Base-by-base conservation (phyloP, 2,329 filamentous ascomycete species). In the Penicillium sp. region DNA sequence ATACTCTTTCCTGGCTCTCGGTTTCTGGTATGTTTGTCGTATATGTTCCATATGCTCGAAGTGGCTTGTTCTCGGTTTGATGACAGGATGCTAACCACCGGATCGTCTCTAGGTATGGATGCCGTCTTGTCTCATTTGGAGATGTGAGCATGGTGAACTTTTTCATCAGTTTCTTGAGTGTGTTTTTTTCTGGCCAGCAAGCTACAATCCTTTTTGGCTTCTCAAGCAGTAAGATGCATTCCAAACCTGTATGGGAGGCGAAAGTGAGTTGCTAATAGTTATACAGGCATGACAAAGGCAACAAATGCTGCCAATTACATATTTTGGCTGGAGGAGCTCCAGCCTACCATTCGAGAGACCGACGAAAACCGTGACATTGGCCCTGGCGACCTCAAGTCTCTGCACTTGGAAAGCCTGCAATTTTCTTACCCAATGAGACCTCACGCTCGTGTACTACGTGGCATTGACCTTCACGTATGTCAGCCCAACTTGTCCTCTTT, bases 21-120 rank as follows among this genome's bases (percentile, higher is more conserved):
- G 63, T 1, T 66, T 67, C 49, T 61, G 58, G 58, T 60, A 42
- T 19, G 43, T 31, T 19, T 35, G 3, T 19, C 10, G 21, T 22
- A 21, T 44, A 45, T 17, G 33, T 57, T 22, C 53, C 21, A 13
- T 9, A 3, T 54, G 8, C 35, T 34, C n/a, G 4, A n/a, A n/a
- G 7, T n/a, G 1, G 13, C n/a, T 9, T 35, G 3, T 26, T 17
- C 22, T 40, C 8, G 9, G n/a, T 10, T 6, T 26, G 2, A 3
- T 26, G 22, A n/a, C 22, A 17, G 7, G 17, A 35, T 52, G 41
- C 59, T 55, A 24, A 58, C 53, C 3, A 5, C 22, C 49, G 54
- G 55, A 42, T 58, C 53, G 52, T 58, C 53, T 24, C 38, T 49
- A 44, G 78, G 75, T 85, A 84, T 52, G 82, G 81, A 38, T 80